Percentiles rank a stretch among this genome's conserved stretches.
phyloP scores from a whole-genome alignment of 331 rosid species.

The Stylosanthes scabra region DNA sequence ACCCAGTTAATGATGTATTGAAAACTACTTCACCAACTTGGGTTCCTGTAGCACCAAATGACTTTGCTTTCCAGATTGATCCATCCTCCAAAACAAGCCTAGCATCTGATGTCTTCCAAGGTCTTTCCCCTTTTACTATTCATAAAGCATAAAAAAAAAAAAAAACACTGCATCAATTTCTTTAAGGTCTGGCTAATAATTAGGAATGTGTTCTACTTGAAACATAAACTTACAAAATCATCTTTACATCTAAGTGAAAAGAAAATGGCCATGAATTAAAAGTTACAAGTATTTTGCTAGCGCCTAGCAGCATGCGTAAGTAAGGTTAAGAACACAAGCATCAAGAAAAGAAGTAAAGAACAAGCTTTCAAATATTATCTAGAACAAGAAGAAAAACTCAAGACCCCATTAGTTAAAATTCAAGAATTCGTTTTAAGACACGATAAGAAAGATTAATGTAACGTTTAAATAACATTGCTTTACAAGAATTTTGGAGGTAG shows the following conservation, averaged over 20 bases:
- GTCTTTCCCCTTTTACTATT: constrained; percentile 59
- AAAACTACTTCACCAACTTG: constrained; percentile 98
- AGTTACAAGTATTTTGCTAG: constrained; percentile 7
- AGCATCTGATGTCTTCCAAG: constrained; percentile 83
- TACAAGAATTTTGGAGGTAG: neutral
- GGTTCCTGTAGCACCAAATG: constrained; percentile 92
- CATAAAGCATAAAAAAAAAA: constrained; percentile 4
- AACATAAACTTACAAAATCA: neutral
- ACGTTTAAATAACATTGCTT: neutral
- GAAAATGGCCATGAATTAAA: neutral
- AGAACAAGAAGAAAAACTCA: neutral
- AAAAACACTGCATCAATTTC: constrained; percentile 22
- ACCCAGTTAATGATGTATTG: constrained; percentile 94
- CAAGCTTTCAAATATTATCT: neutral
- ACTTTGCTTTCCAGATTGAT: constrained; percentile 83
- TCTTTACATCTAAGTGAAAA: neutral
- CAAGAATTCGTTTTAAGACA: neutral
- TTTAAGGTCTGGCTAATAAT: neutral
- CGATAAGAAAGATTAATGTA: neutral
- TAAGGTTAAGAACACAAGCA: neutral
- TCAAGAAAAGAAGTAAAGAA: neutral
- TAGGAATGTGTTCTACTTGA: neutral
- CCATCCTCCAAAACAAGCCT: constrained; percentile 81
- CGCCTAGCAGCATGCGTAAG: too few species aligned
- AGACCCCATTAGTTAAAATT: neutral